Percentiles rank a stretch among this genome's conserved stretches.
phyloP scores from a whole-genome alignment of 2,329 filamentous ascomycete genomes.

The Scleromitrula shiraiana region DNA sequence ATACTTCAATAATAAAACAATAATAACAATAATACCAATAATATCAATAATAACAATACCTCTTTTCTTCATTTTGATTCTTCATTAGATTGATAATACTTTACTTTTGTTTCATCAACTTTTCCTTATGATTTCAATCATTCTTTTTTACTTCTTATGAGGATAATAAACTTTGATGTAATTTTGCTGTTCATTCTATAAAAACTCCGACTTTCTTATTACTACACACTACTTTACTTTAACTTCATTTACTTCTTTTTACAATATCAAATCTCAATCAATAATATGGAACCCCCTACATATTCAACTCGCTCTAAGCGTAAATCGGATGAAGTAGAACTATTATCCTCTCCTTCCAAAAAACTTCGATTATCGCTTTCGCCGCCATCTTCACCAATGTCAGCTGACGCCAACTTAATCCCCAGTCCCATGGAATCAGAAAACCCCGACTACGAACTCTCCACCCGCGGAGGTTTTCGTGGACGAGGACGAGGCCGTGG shows the following conservation, averaged over 20 bases:
- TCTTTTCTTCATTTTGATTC: too few species aligned
- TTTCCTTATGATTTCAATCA: too few species aligned
- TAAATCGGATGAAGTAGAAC: constrained; percentile 2
- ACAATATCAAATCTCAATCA: neutral
- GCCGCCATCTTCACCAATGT: constrained; percentile 7
- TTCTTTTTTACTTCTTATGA: too few species aligned
- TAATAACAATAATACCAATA: too few species aligned
- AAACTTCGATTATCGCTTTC: constrained; percentile 6
- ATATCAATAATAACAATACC: too few species aligned
- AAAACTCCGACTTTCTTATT: constrained; percentile 2
- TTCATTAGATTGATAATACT: too few species aligned
- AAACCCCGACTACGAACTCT: constrained; percentile 1
- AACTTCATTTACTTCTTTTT: neutral
- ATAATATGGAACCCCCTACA: constrained; percentile 4
- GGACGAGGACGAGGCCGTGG: constrained; percentile 22
- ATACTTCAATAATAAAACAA: too few species aligned
- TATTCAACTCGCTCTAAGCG: constrained; percentile 9
- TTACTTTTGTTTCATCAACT: too few species aligned
- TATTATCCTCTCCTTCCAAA: constrained; percentile 2
- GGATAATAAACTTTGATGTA: too few species aligned
- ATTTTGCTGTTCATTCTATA: too few species aligned
- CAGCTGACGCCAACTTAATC: constrained; percentile 7
- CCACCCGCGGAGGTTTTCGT: constrained; percentile 15
- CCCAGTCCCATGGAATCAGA: constrained; percentile 4
- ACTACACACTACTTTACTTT: neutral